Evolutionary conservation across 768 basidiomycete species (phyloP).

Genomic region (Cubamyces sp.): DNA sequence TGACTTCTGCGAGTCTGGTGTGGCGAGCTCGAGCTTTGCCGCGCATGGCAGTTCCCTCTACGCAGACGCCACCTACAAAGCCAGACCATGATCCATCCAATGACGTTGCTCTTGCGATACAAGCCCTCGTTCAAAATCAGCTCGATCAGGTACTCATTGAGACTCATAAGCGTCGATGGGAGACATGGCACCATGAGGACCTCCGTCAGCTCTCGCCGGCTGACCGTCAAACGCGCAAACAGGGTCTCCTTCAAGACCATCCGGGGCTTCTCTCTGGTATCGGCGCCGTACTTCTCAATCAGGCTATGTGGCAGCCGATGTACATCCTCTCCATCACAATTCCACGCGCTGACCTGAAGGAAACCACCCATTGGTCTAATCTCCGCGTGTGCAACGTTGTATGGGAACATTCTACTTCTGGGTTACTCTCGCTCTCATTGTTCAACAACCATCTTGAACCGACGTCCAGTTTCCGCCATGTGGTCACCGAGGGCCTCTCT

Average conservation of each 20-base stretch:
- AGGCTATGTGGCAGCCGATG: constrained; percentile 1
- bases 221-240: not conserved
- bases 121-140: constrained; percentile 7
- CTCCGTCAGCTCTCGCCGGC: not conserved
- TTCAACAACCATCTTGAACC: constrained; percentile 4
- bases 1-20: no score
- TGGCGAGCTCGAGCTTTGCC: no score
- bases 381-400: not conserved
- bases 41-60: no score
- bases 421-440: not conserved
- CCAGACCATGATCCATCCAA: not conserved
- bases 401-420: constrained; percentile 1
- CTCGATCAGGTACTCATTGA: constrained; percentile 3
- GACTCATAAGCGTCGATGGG: not conserved
- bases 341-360: not conserved
- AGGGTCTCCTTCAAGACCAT: not conserved
- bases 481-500: not conserved
- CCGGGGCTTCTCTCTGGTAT: constrained; percentile 5
- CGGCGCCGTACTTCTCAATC: not conserved
- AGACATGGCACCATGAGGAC: constrained; percentile 11
- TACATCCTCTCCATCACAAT: constrained; percentile 5
- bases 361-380: not conserved
- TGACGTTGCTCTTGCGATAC: not conserved
- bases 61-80: no score
- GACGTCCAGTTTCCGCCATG: not conserved